A percentile compares a stretch with the other conserved stretches of the same genome.
phyloP scores from a whole-genome alignment of 2,329 filamentous ascomycete species.

The Colletotrichum noveboracense region DNA sequence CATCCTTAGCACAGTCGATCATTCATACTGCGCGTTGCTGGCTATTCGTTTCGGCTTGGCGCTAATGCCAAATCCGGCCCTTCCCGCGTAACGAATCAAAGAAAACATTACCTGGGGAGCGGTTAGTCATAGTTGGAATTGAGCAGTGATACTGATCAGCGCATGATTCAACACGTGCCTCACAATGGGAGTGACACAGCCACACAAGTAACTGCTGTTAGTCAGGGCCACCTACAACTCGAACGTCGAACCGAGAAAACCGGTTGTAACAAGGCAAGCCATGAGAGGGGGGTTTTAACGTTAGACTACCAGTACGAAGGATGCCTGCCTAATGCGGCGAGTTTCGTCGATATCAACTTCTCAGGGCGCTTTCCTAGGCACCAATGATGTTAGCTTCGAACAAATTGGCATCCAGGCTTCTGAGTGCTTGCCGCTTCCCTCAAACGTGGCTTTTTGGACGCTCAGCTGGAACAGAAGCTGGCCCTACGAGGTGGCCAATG shows the following conservation, averaged over 20 bases:
- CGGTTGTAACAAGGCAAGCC: not conserved
- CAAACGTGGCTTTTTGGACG: not conserved
- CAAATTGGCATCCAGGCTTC: not conserved
- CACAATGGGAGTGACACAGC: not conserved
- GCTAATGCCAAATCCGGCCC: not conserved
- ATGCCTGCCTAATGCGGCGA: not conserved
- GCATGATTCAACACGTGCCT: not conserved
- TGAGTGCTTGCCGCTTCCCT: not conserved
- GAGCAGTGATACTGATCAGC: not conserved
- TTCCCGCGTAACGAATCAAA: accelerated
- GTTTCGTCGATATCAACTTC: not conserved
- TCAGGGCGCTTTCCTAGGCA: not conserved
- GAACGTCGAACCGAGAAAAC: not conserved
- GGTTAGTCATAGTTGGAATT: not conserved
- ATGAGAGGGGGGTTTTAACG: not conserved
- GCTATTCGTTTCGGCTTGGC: not conserved
- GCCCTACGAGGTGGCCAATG: too few species aligned
- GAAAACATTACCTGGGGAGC: not conserved
- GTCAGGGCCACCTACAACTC: not conserved
- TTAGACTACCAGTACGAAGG: not conserved
- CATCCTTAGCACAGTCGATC: not conserved
- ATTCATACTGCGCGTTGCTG: not conserved
- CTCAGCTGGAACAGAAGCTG: not conserved
- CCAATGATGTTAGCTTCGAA: not conserved
- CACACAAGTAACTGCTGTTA: not conserved